Percentiles rank a stretch among this genome's conserved stretches.
Conservation (phyloP, 2,329 filamentous ascomycete genomes). For the Diaporthe australafricana region DNA sequence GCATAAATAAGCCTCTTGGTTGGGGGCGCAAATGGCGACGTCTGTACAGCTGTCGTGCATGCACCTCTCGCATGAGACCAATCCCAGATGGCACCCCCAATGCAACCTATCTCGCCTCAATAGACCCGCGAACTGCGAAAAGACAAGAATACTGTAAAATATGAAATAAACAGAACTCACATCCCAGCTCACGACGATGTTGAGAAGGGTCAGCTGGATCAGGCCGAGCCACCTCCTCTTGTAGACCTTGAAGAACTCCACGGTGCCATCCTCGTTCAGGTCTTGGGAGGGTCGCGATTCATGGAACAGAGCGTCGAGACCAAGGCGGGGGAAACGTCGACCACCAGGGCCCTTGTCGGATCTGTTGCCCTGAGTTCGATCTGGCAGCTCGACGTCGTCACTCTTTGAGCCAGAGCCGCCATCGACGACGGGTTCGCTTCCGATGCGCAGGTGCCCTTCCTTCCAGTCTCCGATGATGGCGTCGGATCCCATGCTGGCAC, state of each 20-base stretch:
- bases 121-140: no score
- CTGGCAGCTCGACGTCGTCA: conserved; percentile 27
- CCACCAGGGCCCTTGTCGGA: background rate
- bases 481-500: conserved; percentile 27
- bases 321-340: conserved; percentile 32
- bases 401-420: conserved; percentile 3
- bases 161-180: conserved; percentile 66
- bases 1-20: background rate
- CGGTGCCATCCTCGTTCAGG: conserved; percentile 25
- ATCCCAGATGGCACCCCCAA: background rate
- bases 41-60: background rate
- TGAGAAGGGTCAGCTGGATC: conserved; percentile 84
- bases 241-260: conserved; percentile 62
- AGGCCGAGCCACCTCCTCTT: conserved; percentile 92
- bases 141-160: background rate
- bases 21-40: background rate
- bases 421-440: conserved; percentile 8
- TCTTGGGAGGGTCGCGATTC: conserved; percentile 18
- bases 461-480: conserved; percentile 27
- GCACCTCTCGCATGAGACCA: background rate
- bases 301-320: conserved; percentile 25
- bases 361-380: background rate
- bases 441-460: conserved; percentile 14
- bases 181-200: conserved; percentile 95
- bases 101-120: background rate